These are phyloP conservation scores for Fonsecaea multimorphosa DNA, from an alignment of 2,329 filamentous ascomycete genomes.

Conservation along the genomic window DNA sequence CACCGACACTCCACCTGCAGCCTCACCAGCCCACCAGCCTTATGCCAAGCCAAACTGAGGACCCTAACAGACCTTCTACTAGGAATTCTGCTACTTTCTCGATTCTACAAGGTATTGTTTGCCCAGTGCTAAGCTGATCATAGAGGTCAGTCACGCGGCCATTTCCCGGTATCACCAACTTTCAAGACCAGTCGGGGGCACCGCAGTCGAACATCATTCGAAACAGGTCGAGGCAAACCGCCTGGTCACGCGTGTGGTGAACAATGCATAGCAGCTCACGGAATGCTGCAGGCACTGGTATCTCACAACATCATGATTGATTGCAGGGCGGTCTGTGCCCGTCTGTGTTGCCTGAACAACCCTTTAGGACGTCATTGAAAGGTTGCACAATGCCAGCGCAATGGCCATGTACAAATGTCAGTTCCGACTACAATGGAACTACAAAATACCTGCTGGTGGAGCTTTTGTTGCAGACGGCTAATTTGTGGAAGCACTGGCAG, in stretches of 20 bases:
- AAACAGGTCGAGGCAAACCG: background rate
- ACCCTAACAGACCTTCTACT: background rate
- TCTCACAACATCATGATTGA: slow-evolving; percentile 1
- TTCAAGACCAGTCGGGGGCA: background rate
- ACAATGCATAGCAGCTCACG: background rate
- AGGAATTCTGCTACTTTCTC: background rate
- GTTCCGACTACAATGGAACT: background rate
- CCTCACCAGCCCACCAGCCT: background rate
- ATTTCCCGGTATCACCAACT: background rate
- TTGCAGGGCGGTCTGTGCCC: background rate
- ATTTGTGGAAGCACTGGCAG: background rate
- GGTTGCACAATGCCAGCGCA: background rate
- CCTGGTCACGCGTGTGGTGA: background rate
- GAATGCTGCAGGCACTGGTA: background rate
- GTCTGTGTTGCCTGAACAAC: slow-evolving; percentile 2
- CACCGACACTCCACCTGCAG: background rate
- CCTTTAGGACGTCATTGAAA: background rate
- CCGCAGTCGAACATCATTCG: background rate
- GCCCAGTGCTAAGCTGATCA: no score
- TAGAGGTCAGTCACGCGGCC: background rate
- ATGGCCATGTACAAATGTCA: background rate
- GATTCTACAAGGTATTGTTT: background rate
- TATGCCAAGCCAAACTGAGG: background rate
- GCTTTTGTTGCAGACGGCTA: background rate
- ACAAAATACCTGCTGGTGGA: background rate